Percentiles rank a stretch among this genome's conserved stretches.
These are phyloP conservation scores for Carex pumila DNA, from an alignment of 176 grass and related monocot species.

Conservation along the genomic window DNA sequence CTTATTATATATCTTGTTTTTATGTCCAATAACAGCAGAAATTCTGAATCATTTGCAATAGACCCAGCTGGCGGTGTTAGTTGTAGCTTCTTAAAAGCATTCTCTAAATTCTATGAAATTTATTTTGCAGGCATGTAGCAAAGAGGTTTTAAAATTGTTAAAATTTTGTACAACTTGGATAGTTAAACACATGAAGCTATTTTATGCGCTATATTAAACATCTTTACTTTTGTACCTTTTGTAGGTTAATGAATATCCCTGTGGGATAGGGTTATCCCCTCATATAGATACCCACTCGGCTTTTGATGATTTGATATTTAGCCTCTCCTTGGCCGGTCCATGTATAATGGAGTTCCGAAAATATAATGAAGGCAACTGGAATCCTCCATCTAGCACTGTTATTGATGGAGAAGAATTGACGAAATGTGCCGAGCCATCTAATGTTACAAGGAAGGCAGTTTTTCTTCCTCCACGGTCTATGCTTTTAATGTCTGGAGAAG, in stretches of 20 bases:
- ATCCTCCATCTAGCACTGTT: conserved; percentile 31
- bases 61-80: background rate
- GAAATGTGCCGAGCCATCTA: conserved; percentile 18
- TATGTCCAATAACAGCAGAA: background rate
- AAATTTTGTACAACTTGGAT: background rate
- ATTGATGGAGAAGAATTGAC: conserved; percentile 40
- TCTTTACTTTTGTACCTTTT: conserved; percentile 19
- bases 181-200: background rate
- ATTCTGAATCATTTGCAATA: background rate
- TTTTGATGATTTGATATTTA: conserved; percentile 93
- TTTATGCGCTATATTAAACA: background rate
- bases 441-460: conserved; percentile 59
- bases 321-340: conserved; percentile 78
- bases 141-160: background rate
- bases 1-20: background rate
- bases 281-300: conserved; percentile 97
- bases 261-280: conserved; percentile 86
- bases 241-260: conserved; percentile 95
- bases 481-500: conserved; percentile 94
- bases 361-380: conserved; percentile 61
- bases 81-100: background rate
- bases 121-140: background rate
- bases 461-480: conserved; percentile 71
- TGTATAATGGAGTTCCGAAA: conserved; percentile 97
- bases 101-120: background rate